Conservation (phyloP, 164 flowering plant species). For the Nymphaea colorata region DNA sequence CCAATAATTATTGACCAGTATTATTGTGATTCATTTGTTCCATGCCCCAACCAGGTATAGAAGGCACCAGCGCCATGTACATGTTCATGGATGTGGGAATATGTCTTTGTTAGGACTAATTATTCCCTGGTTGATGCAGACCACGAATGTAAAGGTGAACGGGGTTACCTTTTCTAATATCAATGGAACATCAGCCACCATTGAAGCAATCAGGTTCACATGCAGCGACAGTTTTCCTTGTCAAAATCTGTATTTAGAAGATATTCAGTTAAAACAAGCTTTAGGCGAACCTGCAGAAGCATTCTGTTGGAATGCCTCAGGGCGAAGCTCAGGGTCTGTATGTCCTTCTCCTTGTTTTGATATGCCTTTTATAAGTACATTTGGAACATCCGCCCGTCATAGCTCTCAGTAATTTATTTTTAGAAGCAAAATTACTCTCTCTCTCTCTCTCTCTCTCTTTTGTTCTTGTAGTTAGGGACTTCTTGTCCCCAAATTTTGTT, state of each 20-base stretch:
- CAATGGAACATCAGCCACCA: constrained; percentile 73
- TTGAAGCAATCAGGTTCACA: constrained; percentile 56
- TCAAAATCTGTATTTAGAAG: constrained; percentile 42
- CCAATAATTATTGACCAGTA: constrained; percentile 88
- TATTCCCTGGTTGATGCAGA: constrained; percentile 33
- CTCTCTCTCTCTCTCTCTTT: too few species aligned
- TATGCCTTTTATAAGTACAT: too few species aligned
- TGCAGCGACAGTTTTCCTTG: constrained; percentile 84
- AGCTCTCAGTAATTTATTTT: too few species aligned
- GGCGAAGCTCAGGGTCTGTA: constrained; percentile 39
- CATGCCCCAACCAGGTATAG: constrained; percentile 76
- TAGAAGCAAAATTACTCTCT: too few species aligned
- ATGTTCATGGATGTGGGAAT: too few species aligned
- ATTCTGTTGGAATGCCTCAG: constrained; percentile 75
- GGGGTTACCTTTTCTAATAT: constrained; percentile 44
- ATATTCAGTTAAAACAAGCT: constrained; percentile 36
- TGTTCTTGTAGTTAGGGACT: too few species aligned
- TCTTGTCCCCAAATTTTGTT: too few species aligned
- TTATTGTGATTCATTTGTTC: constrained; percentile 62
- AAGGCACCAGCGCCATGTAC: background rate
- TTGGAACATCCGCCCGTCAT: too few species aligned
- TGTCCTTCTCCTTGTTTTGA: constrained; percentile 51
- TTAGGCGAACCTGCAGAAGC: constrained; percentile 31
- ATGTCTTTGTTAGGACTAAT: background rate
- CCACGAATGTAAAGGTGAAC: constrained; percentile 44